phyloP scores from a whole-genome alignment of 2,329 filamentous ascomycete species.

The Aspergillus pseudotamarii region DNA sequence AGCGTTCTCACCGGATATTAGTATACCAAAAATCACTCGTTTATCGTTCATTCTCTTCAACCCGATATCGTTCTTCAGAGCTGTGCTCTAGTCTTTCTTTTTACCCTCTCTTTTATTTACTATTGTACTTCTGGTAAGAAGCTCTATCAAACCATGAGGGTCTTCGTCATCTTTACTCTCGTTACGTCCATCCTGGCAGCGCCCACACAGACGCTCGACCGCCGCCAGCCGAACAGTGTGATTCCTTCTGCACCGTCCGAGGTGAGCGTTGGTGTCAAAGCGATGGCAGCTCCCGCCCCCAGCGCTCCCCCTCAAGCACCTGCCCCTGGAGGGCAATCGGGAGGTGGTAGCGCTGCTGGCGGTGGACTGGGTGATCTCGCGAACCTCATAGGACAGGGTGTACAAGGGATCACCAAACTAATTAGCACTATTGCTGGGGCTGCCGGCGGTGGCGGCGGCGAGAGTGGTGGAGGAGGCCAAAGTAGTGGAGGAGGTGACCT shows the following conservation, averaged over 20 bases:
- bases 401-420: slow-evolving; percentile 10
- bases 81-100: neutral
- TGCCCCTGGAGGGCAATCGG: neutral
- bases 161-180: neutral
- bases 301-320: neutral
- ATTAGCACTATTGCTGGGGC: neutral
- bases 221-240: neutral
- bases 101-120: neutral
- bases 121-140: neutral
- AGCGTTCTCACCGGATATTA: neutral
- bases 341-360: neutral
- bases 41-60: neutral
- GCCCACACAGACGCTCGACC: neutral
- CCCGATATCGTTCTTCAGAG: neutral
- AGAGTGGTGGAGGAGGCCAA: neutral
- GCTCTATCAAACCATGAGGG: neutral
- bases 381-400: slow-evolving; percentile 9
- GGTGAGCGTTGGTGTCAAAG: neutral
- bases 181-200: neutral
- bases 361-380: neutral
- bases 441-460: neutral
- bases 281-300: neutral
- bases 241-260: neutral
- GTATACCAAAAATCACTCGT: neutral
- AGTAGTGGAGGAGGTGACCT: neutral